Base-by-base conservation (phyloP, 805 yeast genomes). In the Teunomyces kruisii region DNA sequence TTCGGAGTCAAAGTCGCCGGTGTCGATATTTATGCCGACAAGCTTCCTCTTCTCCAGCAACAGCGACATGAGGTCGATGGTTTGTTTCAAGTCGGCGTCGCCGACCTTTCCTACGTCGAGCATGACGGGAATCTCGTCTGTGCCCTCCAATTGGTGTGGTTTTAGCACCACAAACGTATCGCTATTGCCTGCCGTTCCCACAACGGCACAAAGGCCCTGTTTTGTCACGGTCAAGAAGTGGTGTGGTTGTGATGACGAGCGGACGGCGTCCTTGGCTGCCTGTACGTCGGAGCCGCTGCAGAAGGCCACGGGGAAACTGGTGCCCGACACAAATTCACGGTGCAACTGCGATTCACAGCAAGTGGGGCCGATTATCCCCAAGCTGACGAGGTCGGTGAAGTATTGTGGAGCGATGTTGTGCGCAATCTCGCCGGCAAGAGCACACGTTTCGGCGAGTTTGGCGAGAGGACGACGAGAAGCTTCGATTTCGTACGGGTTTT, bases 321-420 rank as follows among this genome's bases (percentile, higher is more conserved):
- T 57, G 1, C 81, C 81, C 6, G 79, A 74, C n/a, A 70, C 71
- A 46, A 77, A 55, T 50, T 76, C 81, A 47, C 81, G 57, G 61
- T 76, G 80, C 45, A 73, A 55, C 53, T 76, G 81, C 24, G 77
- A 73, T 56, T 78, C 81, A 26, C 70, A 51, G 33, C 74, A 62
- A 3, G 73, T 61, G 2, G 78, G 65, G 27, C 72, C 68, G 6
- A 78, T 66, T 26, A 75, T 51, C 0, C 78, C 78, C 19, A 76
- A 50, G 48, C 76, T 64, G 54, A 67, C 74, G 45, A 75, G 58
- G 53, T 78, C 83, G 1, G 76, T 61, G 39, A 73, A 66, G 57
- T 72, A 78, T 46, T 77, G 80, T 1, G 81, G 80, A 2, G 79
- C 68, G 30, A 78, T 64, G 2, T 79, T 74, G 54, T 76, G 80